Evolutionary conservation across 2,329 filamentous ascomycete species (phyloP), one percentile per base, ranked within the genome.

Genomic region (Xylaria sp.): DNA sequence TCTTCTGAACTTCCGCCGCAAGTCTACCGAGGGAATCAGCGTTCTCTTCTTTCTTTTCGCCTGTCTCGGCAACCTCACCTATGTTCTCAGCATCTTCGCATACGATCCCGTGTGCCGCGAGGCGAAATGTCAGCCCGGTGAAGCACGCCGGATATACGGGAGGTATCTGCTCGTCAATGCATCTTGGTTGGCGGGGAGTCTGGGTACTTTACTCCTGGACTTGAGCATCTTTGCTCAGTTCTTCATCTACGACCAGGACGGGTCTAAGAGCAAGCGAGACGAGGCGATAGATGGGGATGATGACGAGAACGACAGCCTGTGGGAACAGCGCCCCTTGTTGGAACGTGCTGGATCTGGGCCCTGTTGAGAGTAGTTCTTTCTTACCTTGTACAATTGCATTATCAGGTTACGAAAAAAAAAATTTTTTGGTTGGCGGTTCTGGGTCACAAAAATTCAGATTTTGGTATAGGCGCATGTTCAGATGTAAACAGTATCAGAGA

Each of bases 21-120:
- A 96, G 79, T 94, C 90, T 45, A 97, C 94, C 0, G 94, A 98
- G 59, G 95, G 95, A 3, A 89, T 99, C 19, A 94, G 91, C 67
- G 88, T 97, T 79, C 84, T 98, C 11, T 99, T 98, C 79, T 98
- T 98, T 80, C 82, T 98, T 21, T 98, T 99, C 75, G 95, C 95
- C 4, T 98, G 94, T 74, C 87, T 98, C 5, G 95, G 95, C 2
- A 99, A 99, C 75, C 77, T 97, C 67, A 97, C 94, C 0, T 98
- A 96, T 72, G 94, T 97, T 17, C 80, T 97, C 38, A 94, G 90
- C 38, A 98, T 99, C 69, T 84, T 98, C 67, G 94, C 93, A 0
- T 98, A 93, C 73, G 92, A 94, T 62, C 92, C 94, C 0, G 80
- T 84, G 31, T 96, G 92, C 67, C 75, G 74, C 31, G 73, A 73